phyloP scores from a whole-genome alignment of 768 basidiomycete genomes.

The Suillus brevipes region DNA sequence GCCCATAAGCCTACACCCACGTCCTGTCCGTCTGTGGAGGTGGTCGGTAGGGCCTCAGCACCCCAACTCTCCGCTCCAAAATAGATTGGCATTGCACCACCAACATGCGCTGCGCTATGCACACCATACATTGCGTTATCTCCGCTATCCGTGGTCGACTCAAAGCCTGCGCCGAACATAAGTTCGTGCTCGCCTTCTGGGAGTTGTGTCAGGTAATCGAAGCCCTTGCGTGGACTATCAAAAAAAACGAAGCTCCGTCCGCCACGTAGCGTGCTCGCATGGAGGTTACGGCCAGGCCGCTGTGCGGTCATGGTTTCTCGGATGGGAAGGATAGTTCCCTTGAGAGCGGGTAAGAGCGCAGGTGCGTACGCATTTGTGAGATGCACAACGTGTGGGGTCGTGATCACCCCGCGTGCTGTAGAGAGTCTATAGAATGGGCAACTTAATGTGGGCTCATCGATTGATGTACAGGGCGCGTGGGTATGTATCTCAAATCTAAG shows the following conservation, averaged over 20 bases:
- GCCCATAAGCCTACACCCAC: slow-evolving; percentile 32
- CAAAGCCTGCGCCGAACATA: slow-evolving; percentile 68
- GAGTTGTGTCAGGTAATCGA: slow-evolving; percentile 72
- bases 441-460: slow-evolving; percentile 28
- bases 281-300: slow-evolving; percentile 44
- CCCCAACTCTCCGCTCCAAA: slow-evolving; percentile 52
- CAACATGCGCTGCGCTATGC: slow-evolving; percentile 42
- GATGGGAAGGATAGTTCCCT: slow-evolving; percentile 29
- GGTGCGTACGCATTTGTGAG: slow-evolving; percentile 58
- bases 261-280: slow-evolving; percentile 19
- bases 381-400: slow-evolving; percentile 46
- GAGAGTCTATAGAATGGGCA: slow-evolving; percentile 37
- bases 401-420: slow-evolving; percentile 44
- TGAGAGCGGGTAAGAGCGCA: slow-evolving; percentile 44
- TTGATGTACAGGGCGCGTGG: slow-evolving; percentile 40
- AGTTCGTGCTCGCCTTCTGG: slow-evolving; percentile 45
- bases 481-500: slow-evolving; percentile 44
- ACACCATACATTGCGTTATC: slow-evolving; percentile 33
- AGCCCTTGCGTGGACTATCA: slow-evolving; percentile 42
- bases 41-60: slow-evolving; percentile 30
- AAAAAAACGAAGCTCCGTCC: slow-evolving; percentile 62
- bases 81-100: slow-evolving; percentile 52
- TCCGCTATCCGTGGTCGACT: slow-evolving; percentile 15
- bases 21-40: slow-evolving; percentile 14
- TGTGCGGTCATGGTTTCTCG: slow-evolving; percentile 69